Evolutionary conservation across 2,329 filamentous ascomycete genomes (phyloP), one percentile per base, ranked within the genome.

Genomic region (Colletotrichum phormii): DNA sequence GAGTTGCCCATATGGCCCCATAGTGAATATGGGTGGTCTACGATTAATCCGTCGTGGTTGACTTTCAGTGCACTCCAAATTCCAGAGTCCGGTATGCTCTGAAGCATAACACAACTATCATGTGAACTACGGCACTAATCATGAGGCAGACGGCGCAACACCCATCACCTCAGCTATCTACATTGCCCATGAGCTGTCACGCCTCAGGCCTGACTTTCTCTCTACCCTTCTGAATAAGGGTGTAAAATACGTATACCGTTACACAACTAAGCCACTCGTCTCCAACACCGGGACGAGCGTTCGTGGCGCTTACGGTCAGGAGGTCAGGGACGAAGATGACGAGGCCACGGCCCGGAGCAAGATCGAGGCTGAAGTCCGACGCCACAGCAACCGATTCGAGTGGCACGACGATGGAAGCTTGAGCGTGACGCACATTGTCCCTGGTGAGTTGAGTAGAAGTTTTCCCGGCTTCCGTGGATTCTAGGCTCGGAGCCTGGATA

Each of bases 1-100:
- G 80, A 82, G 22, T 74, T 83, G n/a, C 82, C 82, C 0, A 83
- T 82, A 29, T 84, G 80, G 81, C 81, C 81, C 5, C 82, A 82
- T 26, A 82, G 80, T 37, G 81, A 83, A 68, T 67, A 46, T 37
- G 81, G 81, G 1, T 82, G 80, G 81, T 82, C 80, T 2, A 82
- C 77, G 0, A 80, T 82, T 65, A 80, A 83, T 57, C 81, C 81
- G 2, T 77, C 80, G 2, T 83, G 80, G 81, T 26, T 83, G 5
- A 81, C 79, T 0, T 82, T 82, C 67, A 78, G 74, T 12, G 77
- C 77, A 5, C 57, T 81, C 29, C 61, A 65, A 11, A 18, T 68
- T 5, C 67, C 71, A 2, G 60, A 62, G 1, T 63, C 5, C 80
- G 78, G 62, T 88, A 86, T 59, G 61, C 6, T 49, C 42, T 49